Base-by-base conservation (phyloP, 2,329 filamentous ascomycete species). In the Nakataea oryzae region DNA sequence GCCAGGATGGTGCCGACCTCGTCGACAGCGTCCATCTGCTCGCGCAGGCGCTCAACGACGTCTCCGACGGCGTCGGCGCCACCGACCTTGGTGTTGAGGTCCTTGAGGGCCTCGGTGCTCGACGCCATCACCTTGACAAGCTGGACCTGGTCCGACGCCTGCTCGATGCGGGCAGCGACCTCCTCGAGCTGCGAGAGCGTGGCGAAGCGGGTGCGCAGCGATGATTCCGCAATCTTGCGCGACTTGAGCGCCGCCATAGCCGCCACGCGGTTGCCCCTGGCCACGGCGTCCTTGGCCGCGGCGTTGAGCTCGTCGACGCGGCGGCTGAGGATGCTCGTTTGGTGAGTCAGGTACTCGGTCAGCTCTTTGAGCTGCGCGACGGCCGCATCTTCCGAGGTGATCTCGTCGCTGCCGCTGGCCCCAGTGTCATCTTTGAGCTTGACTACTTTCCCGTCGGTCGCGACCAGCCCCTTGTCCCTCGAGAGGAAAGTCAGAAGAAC, bases 331-430 rank as follows among this genome's bases (percentile, higher is more conserved):
- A 86, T 80, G 9, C 81, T 74, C 21, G 91, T 87, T 64, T 96
- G 86, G 26, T 86, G 83, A 64, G 88, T 86, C 21, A 99, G 80
- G 60, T 89, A 88, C 54, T 84, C 79, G 30, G 92, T 88, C 13
- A 96, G 81, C 29, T 89, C 85, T 69, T 93, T 93, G 12, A 99
- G 83, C 24, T 89, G 89, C 1, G 92, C 92, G 65, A 97, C 90
- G 0, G 90, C 89, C 5, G 80, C 78, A 74, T 99, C 95, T 68
- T 96, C 88, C 63, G 86, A 78, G 0, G 89, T 90, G 66, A 97
- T 87, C 54, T 11, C 24, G 27, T n/a, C 17, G 27, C 7, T 29
- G 21, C 24, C 24, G 30, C 47, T 24, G 24, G 59, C 21, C 79
- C 77, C 0, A 81, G 71, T 0, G 75, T 29, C 54, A 21, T 61